Percentiles rank a stretch among this genome's conserved stretches.
phyloP scores from a whole-genome alignment of 148 eudicot genomes.

The Silene latifolia region DNA sequence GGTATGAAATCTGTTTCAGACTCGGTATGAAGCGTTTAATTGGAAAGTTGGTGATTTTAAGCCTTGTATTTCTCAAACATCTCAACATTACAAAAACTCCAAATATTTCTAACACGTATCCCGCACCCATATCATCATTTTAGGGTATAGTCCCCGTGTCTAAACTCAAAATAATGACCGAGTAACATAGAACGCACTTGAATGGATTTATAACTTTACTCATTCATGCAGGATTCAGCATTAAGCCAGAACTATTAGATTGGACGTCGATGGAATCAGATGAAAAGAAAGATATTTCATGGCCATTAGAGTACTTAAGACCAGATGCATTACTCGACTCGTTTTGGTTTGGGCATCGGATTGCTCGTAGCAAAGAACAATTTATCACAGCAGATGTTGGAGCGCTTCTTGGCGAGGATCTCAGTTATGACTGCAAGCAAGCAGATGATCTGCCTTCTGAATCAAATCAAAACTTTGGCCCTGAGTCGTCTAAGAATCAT shows the following conservation, averaged over 20 bases:
- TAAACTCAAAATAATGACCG: no score
- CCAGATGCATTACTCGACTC: constrained; percentile 65
- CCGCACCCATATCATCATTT: no score
- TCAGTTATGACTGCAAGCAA: not conserved
- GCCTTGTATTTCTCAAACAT: no score
- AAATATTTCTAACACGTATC: no score
- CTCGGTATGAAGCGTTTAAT: no score
- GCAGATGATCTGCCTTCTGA: constrained; percentile 21
- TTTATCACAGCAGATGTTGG: constrained; percentile 41
- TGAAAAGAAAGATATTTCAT: constrained; percentile 33
- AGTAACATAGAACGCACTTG: no score
- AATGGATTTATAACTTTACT: no score
- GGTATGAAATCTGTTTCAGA: no score
- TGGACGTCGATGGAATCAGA: constrained; percentile 25
- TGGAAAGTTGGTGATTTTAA: no score
- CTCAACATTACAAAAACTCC: no score
- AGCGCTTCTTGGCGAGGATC: constrained; percentile 48
- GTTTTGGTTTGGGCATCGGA: constrained; percentile 36
- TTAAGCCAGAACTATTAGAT: constrained; percentile 39
- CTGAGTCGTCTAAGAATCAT: constrained; percentile 34
- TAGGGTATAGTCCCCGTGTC: no score
- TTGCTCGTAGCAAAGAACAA: constrained; percentile 31
- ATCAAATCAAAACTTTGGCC: constrained; percentile 28
- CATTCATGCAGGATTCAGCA: constrained; percentile 35
- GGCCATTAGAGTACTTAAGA: constrained; percentile 38